Evolutionary conservation across 2,329 filamentous ascomycete genomes (phyloP).

Genomic region (Phyllosticta capitalensis): DNA sequence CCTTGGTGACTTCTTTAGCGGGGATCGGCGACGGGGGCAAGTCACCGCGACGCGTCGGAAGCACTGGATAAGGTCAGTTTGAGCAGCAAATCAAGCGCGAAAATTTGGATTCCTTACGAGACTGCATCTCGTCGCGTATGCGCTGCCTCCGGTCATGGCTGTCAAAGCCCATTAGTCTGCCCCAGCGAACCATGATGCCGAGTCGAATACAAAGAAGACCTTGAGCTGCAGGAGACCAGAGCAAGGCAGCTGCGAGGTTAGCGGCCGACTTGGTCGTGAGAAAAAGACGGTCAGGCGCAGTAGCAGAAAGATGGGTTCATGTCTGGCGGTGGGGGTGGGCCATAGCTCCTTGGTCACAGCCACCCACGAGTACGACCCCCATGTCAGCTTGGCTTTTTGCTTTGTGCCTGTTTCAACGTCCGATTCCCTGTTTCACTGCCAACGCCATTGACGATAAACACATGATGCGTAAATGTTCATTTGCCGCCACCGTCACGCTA

Average conservation of each 20-base stretch:
- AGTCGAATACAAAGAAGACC: neutral
- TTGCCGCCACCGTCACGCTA: neutral
- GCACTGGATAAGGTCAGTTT: conserved; percentile 39
- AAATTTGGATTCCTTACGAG: conserved; percentile 20
- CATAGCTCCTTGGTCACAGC: conserved; percentile 9
- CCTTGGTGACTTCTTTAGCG: conserved; percentile 73
- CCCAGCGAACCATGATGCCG: conserved; percentile 30
- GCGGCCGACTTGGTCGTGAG: neutral
- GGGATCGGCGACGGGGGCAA: conserved; percentile 58
- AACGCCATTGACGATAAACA: neutral
- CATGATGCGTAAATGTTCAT: neutral
- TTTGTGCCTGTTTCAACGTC: neutral
- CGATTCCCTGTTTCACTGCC: neutral
- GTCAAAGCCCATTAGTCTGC: conserved; percentile 26
- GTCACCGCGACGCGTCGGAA: conserved; percentile 53
- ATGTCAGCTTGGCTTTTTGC: neutral
- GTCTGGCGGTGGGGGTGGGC: conserved; percentile 2
- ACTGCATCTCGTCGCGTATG: conserved; percentile 34
- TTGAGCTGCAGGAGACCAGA: neutral
- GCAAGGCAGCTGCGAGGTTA: neutral
- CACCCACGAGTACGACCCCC: conserved; percentile 1
- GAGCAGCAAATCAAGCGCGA: neutral
- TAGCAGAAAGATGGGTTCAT: conserved; percentile 2
- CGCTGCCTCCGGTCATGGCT: conserved; percentile 29
- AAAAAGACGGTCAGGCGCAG: conserved; percentile 2